Base-by-base conservation (phyloP, 257 asterid species). In the Lantana camara region DNA sequence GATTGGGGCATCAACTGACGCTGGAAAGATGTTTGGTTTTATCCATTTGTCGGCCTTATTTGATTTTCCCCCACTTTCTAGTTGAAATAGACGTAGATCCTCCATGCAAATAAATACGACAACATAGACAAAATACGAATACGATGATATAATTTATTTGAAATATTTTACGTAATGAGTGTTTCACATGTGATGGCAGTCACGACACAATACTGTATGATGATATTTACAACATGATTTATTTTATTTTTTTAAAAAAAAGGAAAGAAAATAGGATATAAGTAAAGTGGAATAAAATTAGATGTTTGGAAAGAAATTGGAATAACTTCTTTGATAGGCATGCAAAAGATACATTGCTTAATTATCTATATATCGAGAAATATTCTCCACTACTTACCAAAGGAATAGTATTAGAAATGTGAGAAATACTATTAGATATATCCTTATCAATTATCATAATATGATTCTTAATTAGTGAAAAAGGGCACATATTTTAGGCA, bases 361-460 rank as follows among this genome's bases (percentile, higher is more conserved):
- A 35, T 35, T 35, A 35, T 3, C 32, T 42, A 42, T 42, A 13
- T 14, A 15, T 42, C 7, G 14, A 41, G 4, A 41, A 4, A 63
- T 52, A 66, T 66, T 66, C 72, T 30, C 59, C 53, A 59, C 64
- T 37, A 32, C 6, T 66, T 32, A 56, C 13, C 27, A 58, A 54
- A 72, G 37, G 16, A 10, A 16, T 44, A 47, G 10, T 42, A 30
- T 4, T 11, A 29, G 49, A 70, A 56, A 9, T 56, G 66, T 32
- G 67, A 24, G 3, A 56, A 47, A 55, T 41, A 41, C 30, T 35
- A 40, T 12, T 35, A 37, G n/a, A n/a, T 7, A 61, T 55, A 73
- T 69, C 66, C 57, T 57, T 70, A 67, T 66, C 74, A 51, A 52
- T 57, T 70, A 67, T 66, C 74, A 51, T 38, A 24, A 56, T 49